Evolutionary conservation across 2,329 filamentous ascomycete species (phyloP).

Genomic region (Hypoxylon sp.): DNA sequence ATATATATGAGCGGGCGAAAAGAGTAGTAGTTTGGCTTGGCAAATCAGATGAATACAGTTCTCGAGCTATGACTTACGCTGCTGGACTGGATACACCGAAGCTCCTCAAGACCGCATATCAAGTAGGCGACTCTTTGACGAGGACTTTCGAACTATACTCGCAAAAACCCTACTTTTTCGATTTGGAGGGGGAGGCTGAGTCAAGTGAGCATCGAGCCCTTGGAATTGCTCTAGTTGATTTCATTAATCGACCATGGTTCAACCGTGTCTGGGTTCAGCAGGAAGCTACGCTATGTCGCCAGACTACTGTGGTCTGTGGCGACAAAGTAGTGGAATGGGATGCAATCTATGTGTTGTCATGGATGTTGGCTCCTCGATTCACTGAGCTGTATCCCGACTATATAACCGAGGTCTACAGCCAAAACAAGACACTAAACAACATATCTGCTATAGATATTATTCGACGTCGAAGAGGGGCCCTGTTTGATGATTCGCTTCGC

Average conservation of each 20-base stretch:
- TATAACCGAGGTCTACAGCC: slow-evolving; percentile 25
- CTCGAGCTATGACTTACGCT: slow-evolving; percentile 34
- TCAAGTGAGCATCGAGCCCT: slow-evolving; percentile 8
- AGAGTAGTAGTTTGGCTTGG: slow-evolving; percentile 39
- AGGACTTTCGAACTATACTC: slow-evolving; percentile 21
- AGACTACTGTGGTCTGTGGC: slow-evolving; percentile 33
- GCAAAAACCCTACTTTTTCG: slow-evolving; percentile 40
- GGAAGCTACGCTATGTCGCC: slow-evolving; percentile 33
- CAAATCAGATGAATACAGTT: slow-evolving; percentile 32
- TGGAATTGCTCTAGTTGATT: slow-evolving; percentile 30
- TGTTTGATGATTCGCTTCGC: slow-evolving; percentile 23
- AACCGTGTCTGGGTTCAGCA: slow-evolving; percentile 41
- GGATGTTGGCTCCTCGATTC: slow-evolving; percentile 35
- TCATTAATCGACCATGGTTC: slow-evolving; percentile 40
- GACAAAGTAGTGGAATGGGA: slow-evolving; percentile 32
- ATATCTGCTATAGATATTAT: slow-evolving; percentile 35
- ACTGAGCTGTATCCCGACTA: slow-evolving; percentile 36
- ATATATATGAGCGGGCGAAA: slow-evolving; percentile 35
- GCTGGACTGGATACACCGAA: slow-evolving; percentile 27
- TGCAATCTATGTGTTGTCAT: slow-evolving; percentile 37
- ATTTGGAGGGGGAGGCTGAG: neutral
- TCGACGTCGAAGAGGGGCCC: slow-evolving; percentile 28
- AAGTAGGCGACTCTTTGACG: too few relatives aligned
- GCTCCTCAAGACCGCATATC: too few relatives aligned
- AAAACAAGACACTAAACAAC: slow-evolving; percentile 27